Base-by-base conservation (phyloP, 2,329 filamentous ascomycete species). In the Berkeleyomyces rouxiae region DNA sequence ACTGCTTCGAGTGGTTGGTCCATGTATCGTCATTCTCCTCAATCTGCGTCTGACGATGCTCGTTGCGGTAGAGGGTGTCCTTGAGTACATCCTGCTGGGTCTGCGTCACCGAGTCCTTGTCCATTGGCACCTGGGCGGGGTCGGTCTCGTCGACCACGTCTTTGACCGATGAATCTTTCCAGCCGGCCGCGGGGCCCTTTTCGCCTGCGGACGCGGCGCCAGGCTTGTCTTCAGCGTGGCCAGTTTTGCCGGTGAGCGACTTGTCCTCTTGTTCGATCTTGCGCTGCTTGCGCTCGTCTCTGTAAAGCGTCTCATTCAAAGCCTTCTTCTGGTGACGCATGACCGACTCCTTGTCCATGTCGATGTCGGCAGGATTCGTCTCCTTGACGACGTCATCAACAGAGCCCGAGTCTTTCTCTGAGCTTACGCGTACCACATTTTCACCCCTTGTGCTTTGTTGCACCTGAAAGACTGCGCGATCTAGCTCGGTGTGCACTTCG, bases 401-500 rank as follows among this genome's bases (percentile, higher is more conserved):
- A 7, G 40, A 46, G n/a, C 59, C 46, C 13, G 49, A 36, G 3
- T 63, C 49, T 5, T 40, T 40, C 5, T 53, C 49, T 39, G 23
- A 36, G 13, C 16, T 37, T 46, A 39, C 13, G 31, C 4, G 67
- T 61, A 77, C 74, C 49, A 53, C 2, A 4, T 11, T 36, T 23
- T 75, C 73, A 53, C 76, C 74, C 60, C 71, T 68, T 61, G 80
- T 73, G 13, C 75, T 74, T 51, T 72, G 75, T 68, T 84, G 79
- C 2, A 91, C 84, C 72, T 92, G 88, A 77, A 84, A 84, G 64
- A 90, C 83, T 4, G 88, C 88, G 51, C 88, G 77, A 69, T 91
- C 87, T 0, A 90, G 77, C 70, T 91, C 88, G 13, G 85, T 75
- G 62, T 84, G 82, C 36, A 92, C 77, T 63, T 87, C 84, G 0